These are phyloP conservation scores for Pinus taeda DNA, from an alignment of 75 land plant genomes.

Conservation along the genomic window DNA sequence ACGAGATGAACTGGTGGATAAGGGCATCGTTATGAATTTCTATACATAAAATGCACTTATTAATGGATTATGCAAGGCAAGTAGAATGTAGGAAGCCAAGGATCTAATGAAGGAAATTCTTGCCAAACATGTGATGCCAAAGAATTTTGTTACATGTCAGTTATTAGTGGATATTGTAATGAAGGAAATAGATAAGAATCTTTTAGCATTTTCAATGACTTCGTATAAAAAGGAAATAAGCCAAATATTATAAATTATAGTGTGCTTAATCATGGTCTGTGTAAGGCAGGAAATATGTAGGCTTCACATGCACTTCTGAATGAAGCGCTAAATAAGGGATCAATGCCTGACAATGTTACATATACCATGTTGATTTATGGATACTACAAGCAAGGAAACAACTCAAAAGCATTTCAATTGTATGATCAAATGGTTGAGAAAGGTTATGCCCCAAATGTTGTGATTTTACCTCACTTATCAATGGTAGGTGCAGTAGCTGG, in stretches of 20 bases:
- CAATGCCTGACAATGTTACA: slow-evolving; percentile 53
- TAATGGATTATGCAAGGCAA: slow-evolving; percentile 61
- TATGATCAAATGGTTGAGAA: slow-evolving; percentile 51
- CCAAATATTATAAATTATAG: slow-evolving; percentile 55
- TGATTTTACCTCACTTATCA: slow-evolving; percentile 60
- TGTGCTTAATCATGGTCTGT: slow-evolving; percentile 56
- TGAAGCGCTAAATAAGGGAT: slow-evolving; percentile 37
- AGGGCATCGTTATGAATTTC: slow-evolving; percentile 53
- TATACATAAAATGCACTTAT: slow-evolving; percentile 64
- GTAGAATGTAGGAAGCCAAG: slow-evolving; percentile 54
- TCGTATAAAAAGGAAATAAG: slow-evolving; percentile 41
- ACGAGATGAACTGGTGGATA: slow-evolving; percentile 45
- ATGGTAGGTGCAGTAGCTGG: too few species aligned
- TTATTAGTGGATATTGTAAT: slow-evolving; percentile 60
- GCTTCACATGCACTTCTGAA: slow-evolving; percentile 50
- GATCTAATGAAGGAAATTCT: slow-evolving; percentile 56
- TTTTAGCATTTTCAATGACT: slow-evolving; percentile 43
- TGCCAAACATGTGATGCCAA: slow-evolving; percentile 43
- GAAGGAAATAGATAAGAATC: slow-evolving; percentile 41
- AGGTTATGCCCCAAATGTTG: slow-evolving; percentile 55
- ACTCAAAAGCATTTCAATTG: slow-evolving; percentile 36
- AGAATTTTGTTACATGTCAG: slow-evolving; percentile 33
- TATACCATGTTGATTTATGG: slow-evolving; percentile 73
- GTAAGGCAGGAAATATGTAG: slow-evolving; percentile 40
- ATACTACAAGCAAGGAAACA: slow-evolving; percentile 39